phyloP scores from a whole-genome alignment of 352 stramenopile genomes.

The Phytophthora ohioensis region DNA sequence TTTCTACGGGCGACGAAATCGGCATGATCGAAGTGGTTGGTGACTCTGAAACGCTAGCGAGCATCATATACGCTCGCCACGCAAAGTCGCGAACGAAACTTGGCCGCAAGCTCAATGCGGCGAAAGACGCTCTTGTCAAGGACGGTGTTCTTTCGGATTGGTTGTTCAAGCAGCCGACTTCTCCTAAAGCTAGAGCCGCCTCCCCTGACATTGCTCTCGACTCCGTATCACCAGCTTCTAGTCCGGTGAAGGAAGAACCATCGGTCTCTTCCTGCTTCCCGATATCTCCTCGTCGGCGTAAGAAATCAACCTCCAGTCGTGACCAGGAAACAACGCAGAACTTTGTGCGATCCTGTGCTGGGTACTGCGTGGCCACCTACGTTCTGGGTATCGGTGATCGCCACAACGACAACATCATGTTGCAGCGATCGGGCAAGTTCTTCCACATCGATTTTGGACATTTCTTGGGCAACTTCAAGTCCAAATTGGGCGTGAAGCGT shows the following conservation, averaged over 20 bases:
- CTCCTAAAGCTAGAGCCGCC: constrained; percentile 7
- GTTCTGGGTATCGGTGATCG: constrained; percentile 94
- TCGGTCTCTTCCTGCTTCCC: constrained; percentile 65
- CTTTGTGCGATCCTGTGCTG: constrained; percentile 90
- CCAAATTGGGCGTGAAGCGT: constrained; percentile 91
- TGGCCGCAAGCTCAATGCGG: constrained; percentile 69
- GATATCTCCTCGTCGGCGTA: constrained; percentile 50
- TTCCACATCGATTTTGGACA: constrained; percentile 98
- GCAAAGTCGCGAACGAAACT: constrained; percentile 67
- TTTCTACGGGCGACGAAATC: constrained; percentile 87
- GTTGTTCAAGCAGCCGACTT: constrained; percentile 53
- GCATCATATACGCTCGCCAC: constrained; percentile 85
- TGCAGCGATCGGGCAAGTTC: constrained; percentile 92
- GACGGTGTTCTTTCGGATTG: constrained; percentile 77
- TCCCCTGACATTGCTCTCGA: constrained; percentile 21
- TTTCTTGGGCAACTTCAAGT: constrained; percentile 96
- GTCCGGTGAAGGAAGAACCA: constrained; percentile 17
- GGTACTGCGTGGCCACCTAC: constrained; percentile 95
- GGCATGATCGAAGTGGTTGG: constrained; percentile 92
- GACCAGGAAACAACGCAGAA: constrained; percentile 81
- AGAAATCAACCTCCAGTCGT: constrained; percentile 37
- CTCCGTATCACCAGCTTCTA: constrained; percentile 25
- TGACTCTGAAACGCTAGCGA: constrained; percentile 89
- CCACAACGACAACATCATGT: constrained; percentile 97
- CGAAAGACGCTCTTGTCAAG: constrained; percentile 72